These are phyloP conservation scores for Ustilago xerochloae DNA, from an alignment of 1,284 basidiomycete species.

Conservation along the genomic window DNA sequence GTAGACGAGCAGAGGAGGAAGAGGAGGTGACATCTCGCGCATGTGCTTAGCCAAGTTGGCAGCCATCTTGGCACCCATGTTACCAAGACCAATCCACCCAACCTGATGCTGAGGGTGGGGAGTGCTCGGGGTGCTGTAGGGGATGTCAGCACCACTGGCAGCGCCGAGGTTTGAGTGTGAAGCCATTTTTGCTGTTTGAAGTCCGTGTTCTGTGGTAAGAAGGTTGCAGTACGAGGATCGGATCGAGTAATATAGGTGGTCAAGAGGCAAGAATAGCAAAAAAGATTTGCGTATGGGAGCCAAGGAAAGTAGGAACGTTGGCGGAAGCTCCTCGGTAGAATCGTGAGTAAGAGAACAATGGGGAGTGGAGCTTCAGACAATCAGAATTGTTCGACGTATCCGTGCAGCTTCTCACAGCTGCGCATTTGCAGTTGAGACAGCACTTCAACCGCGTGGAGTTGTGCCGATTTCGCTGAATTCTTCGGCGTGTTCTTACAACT, in stretches of 20 bases:
- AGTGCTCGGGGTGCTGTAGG: conserved; percentile 49
- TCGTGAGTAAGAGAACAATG: not conserved
- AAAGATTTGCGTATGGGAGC: not conserved
- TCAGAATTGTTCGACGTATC: conserved; percentile 16
- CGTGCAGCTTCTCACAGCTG: conserved; percentile 6
- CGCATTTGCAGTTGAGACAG: not conserved
- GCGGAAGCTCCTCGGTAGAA: conserved; percentile 8
- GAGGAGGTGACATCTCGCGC: conserved; percentile 33
- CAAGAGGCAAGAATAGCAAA: not conserved
- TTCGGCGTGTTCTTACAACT: not conserved
- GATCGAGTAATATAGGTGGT: not conserved
- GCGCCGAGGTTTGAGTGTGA: conserved; percentile 20
- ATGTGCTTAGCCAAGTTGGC: conserved; percentile 77
- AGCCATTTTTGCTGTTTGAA: conserved; percentile 17
- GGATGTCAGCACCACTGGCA: conserved; percentile 29
- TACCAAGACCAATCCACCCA: conserved; percentile 57
- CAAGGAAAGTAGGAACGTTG: not conserved
- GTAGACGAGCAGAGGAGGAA: conserved; percentile 71
- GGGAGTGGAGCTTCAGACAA: not conserved
- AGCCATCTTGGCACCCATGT: conserved; percentile 80
- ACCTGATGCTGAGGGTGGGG: conserved; percentile 56
- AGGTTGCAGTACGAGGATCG: no score
- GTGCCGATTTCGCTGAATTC: not conserved
- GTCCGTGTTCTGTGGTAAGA: no score
- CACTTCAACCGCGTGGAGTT: not conserved